Base-by-base conservation (phyloP, 1,284 basidiomycete species). In the Trichosporon inkin region DNA sequence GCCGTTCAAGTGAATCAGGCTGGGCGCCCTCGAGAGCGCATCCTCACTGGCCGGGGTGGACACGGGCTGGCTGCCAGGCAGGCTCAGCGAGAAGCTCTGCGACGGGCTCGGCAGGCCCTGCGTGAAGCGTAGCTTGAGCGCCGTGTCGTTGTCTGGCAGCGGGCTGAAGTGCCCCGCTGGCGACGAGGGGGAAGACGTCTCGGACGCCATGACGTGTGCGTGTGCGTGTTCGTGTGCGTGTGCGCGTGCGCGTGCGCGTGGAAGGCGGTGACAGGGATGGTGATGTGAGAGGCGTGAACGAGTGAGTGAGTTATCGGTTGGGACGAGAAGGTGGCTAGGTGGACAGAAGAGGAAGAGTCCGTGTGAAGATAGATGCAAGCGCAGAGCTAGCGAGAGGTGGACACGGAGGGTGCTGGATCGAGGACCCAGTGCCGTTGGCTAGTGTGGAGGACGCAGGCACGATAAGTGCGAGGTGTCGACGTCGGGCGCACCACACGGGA, bases 81-180 rank as follows among this genome's bases (percentile, higher is more conserved):
- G 41, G 41, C 17, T 20, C 16, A 49, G 44, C 22, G 44, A 49
- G 44, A 49, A 49, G 44, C 44, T 49, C 16, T 49, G 44, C 14
- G 44, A 49, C 24, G 44, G 44, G 22, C 44, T 49, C 14, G 44
- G 44, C 3, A 49, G 44, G 24, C 44, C 44, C 6, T 49, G 44
- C 22, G 24, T 32, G 44, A 49, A 49, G 44, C 44, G 44, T 32
- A 49, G 44, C 24, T 24, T 49, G 44, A 49, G 44, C 10, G 22
- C 44, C 16, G 44, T 17, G 24, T 49, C 44, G 44, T 49, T 49
- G 44, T 49, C 44, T 16, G 44, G 44, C 14, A 49, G 44, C 10
- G 44, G 44, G 44, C 44, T 49, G 44, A 49, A 49, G 44, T 49
- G 44, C 17, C 44, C 44, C 22, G 44, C 44, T 22, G 44, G 44